Percentiles rank a stretch among this genome's conserved stretches.
phyloP scores from a whole-genome alignment of 176 grass and related monocot genomes.

The Eleusine coracana region DNA sequence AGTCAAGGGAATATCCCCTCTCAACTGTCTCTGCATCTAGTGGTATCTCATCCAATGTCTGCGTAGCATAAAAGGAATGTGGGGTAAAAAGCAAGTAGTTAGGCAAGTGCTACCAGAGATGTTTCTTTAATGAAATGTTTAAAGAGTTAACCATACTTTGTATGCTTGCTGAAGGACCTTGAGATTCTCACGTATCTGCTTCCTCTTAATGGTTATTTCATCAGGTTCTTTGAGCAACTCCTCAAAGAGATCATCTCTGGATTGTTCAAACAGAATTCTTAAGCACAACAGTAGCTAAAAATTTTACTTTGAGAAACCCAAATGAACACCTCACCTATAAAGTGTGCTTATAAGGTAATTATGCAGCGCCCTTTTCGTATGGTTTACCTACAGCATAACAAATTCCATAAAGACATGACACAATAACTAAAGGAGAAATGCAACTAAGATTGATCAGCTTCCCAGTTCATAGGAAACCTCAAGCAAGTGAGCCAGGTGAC shows the following conservation, averaged over 20 bases:
- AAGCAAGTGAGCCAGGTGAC: background rate
- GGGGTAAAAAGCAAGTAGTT: background rate
- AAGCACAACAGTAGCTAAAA: constrained; percentile 7
- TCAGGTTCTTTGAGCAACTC: constrained; percentile 95
- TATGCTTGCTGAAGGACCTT: constrained; percentile 95
- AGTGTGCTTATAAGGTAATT: constrained; percentile 89
- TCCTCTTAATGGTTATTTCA: constrained; percentile 84
- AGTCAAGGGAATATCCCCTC: constrained; percentile 78
- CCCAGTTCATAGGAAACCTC: background rate
- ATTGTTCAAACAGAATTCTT: constrained; percentile 22
- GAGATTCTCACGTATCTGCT: constrained; percentile 73
- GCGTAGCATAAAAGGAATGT: constrained; percentile 22
- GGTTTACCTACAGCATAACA: constrained; percentile 85
- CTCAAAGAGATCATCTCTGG: constrained; percentile 74
- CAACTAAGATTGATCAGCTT: constrained; percentile 12
- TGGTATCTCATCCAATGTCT: constrained; percentile 99
- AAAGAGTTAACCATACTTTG: constrained; percentile 52
- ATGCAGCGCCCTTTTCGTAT: constrained; percentile 93
- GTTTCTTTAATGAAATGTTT: background rate
- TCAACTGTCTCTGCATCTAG: constrained; percentile 85
- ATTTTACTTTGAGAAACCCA: background rate
- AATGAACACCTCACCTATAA: constrained; percentile 66
- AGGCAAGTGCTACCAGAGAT: constrained; percentile 16
- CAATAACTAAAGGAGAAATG: constrained; percentile 9
- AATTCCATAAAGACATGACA: constrained; percentile 27